These are phyloP conservation scores for Psophocarpus tetragonolobus DNA, from an alignment of 306 rosid species.

Conservation along the genomic window DNA sequence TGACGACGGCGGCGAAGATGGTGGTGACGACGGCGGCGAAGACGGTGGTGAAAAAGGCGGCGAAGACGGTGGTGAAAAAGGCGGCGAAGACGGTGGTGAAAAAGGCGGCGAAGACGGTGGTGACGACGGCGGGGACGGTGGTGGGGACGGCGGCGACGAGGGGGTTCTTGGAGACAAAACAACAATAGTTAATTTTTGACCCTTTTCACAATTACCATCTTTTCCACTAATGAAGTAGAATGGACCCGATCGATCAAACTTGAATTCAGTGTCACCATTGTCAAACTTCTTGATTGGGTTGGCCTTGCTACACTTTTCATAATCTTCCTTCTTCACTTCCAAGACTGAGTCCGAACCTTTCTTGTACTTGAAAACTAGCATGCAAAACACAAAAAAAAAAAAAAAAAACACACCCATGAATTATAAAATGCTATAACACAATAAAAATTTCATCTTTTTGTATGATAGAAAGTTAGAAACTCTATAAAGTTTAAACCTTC, in stretches of 20 bases:
- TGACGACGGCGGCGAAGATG: not conserved
- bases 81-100: not conserved
- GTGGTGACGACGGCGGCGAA: constrained; percentile 25
- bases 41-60: not conserved
- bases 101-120: constrained; percentile 12
- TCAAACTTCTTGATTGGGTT: constrained; percentile 64
- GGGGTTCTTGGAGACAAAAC: constrained; percentile 52
- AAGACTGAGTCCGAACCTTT: constrained; percentile 77
- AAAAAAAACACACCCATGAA: not conserved
- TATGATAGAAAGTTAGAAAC: not conserved
- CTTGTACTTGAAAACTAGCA: constrained; percentile 69
- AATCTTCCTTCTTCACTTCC: constrained; percentile 67
- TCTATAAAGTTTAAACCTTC: not conserved
- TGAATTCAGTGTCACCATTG: constrained; percentile 62
- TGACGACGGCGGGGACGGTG: not conserved
- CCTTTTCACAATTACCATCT: constrained; percentile 53
- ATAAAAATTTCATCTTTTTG: not conserved
- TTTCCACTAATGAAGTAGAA: constrained; percentile 73
- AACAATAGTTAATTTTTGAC: constrained; percentile 59
- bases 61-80: constrained; percentile 25
- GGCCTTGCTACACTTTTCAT: constrained; percentile 54
- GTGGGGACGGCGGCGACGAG: not conserved
- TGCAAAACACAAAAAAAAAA: not conserved
- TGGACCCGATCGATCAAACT: constrained; percentile 61
- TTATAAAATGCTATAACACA: not conserved